A percentile compares a stretch with the other conserved stretches of the same genome.
These are phyloP conservation scores for Cucumis cinereus DNA, from an alignment of 306 rosid genomes.

Conservation along the genomic window DNA sequence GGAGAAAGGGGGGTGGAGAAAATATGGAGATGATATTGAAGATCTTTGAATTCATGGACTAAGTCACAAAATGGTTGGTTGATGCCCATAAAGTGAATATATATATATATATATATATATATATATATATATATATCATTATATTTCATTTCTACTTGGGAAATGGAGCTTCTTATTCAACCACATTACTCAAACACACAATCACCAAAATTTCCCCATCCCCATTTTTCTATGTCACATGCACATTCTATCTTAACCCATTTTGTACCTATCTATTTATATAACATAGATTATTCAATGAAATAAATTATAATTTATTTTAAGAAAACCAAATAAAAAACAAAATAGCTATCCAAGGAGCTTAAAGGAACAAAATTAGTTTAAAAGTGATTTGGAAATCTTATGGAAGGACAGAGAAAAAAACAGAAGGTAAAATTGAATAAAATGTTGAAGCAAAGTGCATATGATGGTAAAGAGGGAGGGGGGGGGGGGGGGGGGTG, in stretches of 20 bases:
- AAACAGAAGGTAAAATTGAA: not conserved
- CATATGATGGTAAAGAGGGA: too few species aligned
- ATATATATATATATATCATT: too few species aligned
- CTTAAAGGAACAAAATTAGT: not conserved
- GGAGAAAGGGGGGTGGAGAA: constrained; percentile 26
- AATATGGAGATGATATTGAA: constrained; percentile 15
- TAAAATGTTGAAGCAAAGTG: not conserved
- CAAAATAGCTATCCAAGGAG: too few species aligned
- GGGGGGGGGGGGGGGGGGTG: too few species aligned
- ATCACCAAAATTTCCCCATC: not conserved
- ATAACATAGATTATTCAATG: too few species aligned
- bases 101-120: too few species aligned
- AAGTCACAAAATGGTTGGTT: constrained; percentile 19
- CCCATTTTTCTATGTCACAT: not conserved
- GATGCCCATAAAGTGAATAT: constrained; percentile 19
- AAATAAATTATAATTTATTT: too few species aligned
- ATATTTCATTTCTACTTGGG: not conserved
- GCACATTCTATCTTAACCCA: not conserved
- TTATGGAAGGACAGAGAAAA: not conserved
- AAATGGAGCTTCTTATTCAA: constrained; percentile 7
- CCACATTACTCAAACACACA: not conserved
- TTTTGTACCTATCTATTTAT: not conserved
- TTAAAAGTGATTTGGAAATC: too few species aligned
- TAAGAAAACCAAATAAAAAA: too few species aligned
- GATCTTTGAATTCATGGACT: constrained; percentile 15